Evolutionary conservation across 345 rosid species (phyloP), one percentile per base, ranked within the genome.

Genomic region (Anastatica hierochuntica): DNA sequence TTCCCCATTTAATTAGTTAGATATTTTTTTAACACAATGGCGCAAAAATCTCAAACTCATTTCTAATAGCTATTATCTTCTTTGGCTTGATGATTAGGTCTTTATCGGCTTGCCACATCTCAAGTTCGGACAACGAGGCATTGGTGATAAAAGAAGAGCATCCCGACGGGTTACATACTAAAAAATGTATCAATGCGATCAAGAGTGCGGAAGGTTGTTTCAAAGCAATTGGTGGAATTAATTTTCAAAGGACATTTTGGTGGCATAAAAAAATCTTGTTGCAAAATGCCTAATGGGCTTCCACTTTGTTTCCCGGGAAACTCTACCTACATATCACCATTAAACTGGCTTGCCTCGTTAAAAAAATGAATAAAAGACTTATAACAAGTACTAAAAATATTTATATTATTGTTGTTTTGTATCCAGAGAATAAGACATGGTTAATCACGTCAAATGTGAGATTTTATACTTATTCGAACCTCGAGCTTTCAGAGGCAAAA

Each of bases 271-370:
- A 20, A 35, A 21, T 13, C 60, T 44, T 53, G 60, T 26, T 63
- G 67, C 53, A 43, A 44, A 52, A 44, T 40, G 4, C 60, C 36
- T 36, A 27, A 53, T 27, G 60, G 67, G 11, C 39, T 62, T 44
- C 67, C 13, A 4, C 9, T 17, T 13, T 56, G 23, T 43, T 20
- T 5, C 51, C 51, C 5, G 33, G 39, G 0, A 56, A 31, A 19
- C 39, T 42, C 15, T 43, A 42, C 17, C 13, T 41, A 12, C 40
- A 30, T 13, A 19, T 42, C 10, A 56, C 41, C 16, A 8, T 56
- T 34, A 56, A 56, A 18, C 24, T 21, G 24, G 24, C 24, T 6
- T 53, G 49, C 30, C 29, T 55, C 5, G 41, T 41, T 42, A 41
- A 12, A 3, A 12, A 39, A 7, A 26, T 53, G 35, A 2, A 21